These are phyloP conservation scores for Verticillium alfalfae DNA, from an alignment of 2,329 filamentous ascomycete species.

Conservation along the genomic window DNA sequence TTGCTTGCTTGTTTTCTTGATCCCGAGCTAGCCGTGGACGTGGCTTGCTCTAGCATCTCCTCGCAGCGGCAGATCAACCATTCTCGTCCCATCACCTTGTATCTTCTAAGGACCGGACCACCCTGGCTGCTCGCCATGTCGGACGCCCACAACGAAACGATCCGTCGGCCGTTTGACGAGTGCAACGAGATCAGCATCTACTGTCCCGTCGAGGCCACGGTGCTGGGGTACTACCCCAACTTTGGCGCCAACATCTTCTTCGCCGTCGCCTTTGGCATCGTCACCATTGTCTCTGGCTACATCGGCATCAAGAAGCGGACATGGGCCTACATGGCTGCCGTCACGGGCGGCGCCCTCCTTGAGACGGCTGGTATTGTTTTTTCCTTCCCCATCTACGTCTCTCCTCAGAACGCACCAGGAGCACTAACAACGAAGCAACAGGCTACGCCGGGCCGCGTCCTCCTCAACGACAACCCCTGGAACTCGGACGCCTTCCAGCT, in stretches of 20 bases:
- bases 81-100: neutral
- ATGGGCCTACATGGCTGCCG: slow-evolving; percentile 47
- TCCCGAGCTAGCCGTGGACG: neutral
- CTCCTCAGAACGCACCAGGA: neutral
- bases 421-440: slow-evolving; percentile 13
- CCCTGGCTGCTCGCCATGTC: neutral
- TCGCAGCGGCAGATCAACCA: neutral
- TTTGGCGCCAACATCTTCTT: slow-evolving; percentile 51
- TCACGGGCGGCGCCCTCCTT: slow-evolving; percentile 42
- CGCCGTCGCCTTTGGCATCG: slow-evolving; percentile 40
- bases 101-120: neutral
- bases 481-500: slow-evolving; percentile 47
- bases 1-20: neutral
- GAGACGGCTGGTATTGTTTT: slow-evolving; percentile 41
- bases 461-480: slow-evolving; percentile 50
- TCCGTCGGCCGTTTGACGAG: slow-evolving; percentile 8
- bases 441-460: slow-evolving; percentile 49
- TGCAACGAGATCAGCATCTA: slow-evolving; percentile 31
- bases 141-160: neutral
- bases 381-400: neutral
- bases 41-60: neutral
- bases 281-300: slow-evolving; percentile 31
- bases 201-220: slow-evolving; percentile 48
- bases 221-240: slow-evolving; percentile 52
- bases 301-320: slow-evolving; percentile 45